phyloP scores from a whole-genome alignment of 768 basidiomycete genomes.

The Lactifluus piperatus region DNA sequence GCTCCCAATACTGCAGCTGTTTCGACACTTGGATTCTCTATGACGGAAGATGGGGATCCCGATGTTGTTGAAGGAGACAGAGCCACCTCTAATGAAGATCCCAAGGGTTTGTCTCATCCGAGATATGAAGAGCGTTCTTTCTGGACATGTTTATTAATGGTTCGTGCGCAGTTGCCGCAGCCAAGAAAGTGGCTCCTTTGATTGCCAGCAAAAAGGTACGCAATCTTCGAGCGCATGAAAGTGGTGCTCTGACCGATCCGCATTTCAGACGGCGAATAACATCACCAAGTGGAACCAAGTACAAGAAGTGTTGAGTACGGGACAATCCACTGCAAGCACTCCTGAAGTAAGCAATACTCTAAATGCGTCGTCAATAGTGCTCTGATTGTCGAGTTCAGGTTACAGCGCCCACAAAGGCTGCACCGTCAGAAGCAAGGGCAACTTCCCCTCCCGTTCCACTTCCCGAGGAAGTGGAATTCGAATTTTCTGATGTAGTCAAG shows the following conservation, averaged over 20 bases:
- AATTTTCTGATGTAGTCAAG: conserved; percentile 68
- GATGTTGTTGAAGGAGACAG: conserved; percentile 36
- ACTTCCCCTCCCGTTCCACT: conserved; percentile 31
- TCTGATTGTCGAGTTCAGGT: conserved; percentile 12
- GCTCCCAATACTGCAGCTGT: conserved; percentile 32
- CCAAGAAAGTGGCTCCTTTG: conserved; percentile 72
- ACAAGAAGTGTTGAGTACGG: conserved; percentile 65
- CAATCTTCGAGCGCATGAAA: not conserved
- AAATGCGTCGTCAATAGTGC: not conserved
- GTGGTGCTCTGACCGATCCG: not conserved
- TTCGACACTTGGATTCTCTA: conserved; percentile 53
- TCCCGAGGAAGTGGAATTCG: conserved; percentile 55
- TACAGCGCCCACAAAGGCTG: not conserved
- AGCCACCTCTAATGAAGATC: conserved; percentile 28
- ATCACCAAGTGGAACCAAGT: conserved; percentile 98
- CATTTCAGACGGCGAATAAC: conserved; percentile 65
- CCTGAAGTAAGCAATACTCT: conserved; percentile 6
- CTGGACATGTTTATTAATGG: conserved; percentile 26
- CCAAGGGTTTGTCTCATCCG: conserved; percentile 42
- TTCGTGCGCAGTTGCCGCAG: conserved; percentile 34
- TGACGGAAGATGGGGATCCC: conserved; percentile 43
- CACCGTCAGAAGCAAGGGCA: conserved; percentile 10
- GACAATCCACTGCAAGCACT: conserved; percentile 15
- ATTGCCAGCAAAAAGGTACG: conserved; percentile 79
- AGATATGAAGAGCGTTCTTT: conserved; percentile 22